Evolutionary conservation across 2,329 filamentous ascomycete species (phyloP), one percentile per base, ranked within the genome.

Genomic region (Exophiala xenobiotica): DNA sequence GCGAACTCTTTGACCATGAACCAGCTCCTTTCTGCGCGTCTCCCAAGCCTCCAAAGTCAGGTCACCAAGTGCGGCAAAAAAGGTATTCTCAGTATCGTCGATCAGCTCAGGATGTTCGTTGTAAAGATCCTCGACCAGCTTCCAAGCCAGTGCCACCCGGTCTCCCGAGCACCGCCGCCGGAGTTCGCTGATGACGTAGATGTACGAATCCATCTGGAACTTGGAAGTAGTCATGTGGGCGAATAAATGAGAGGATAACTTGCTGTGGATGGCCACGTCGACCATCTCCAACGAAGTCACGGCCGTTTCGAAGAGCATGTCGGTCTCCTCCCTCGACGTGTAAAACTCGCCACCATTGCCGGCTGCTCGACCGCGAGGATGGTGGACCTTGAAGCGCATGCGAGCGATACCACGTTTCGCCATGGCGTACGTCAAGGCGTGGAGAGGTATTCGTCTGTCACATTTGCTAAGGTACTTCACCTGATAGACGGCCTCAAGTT

Each of bases 21-120:
- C 5, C 20, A 39, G 29, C 18, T 46, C 26, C 6, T 37, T 44
- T 43, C 31, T 39, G 35, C 53, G 46, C 31, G 27, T 44, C 14
- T 49, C 38, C 53, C 53, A 56, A 16, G 53, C 53, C 22, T 53
- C 45, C 11, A 56, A 31, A 12, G 49, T 48, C 37, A 56, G 39
- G 23, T 53, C 47, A 11, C 53, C 43, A 18, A 56, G 41, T 18
- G 53, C 49, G n/a, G 27, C 31, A 24, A 24, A 43, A 16, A 43
- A 27, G n/a, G 40, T 43, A 11, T 43, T 43, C 6, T 43, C 40
- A 9, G 22, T 35, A 18, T 54, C 48, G 19, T 46, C 38, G n/a
- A 54, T 46, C 16, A 54, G 48, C 35, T 41, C 29, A 18, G 48
- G 41, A 24, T 54, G 52, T 8, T 54, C 47, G 14, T 42, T 26